These are phyloP conservation scores for Lactarius tabidus DNA, from an alignment of 768 basidiomycete species.

Conservation along the genomic window DNA sequence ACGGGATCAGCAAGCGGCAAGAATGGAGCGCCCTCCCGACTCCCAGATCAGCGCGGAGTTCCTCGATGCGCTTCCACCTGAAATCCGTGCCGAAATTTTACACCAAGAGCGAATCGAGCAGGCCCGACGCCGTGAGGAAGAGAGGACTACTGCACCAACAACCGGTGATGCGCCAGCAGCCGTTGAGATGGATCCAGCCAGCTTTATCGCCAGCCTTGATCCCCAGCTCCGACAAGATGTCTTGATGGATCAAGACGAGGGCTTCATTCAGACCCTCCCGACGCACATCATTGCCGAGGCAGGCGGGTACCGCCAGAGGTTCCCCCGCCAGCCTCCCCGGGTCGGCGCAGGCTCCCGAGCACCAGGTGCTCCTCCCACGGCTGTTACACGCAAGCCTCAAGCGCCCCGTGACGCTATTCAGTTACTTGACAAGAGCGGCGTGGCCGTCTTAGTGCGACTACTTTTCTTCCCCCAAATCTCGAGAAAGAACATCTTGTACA, in stretches of 20 bases:
- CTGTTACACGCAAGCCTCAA: conserved; percentile 46
- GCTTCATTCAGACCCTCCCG: conserved; percentile 75
- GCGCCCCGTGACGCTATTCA: conserved; percentile 84
- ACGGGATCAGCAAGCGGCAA: conserved; percentile 80
- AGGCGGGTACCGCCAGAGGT: conserved; percentile 61
- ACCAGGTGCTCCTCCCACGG: conserved; percentile 22
- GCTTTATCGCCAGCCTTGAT: conserved; percentile 89
- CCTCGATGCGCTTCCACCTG: conserved; percentile 91
- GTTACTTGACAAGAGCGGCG: conserved; percentile 83
- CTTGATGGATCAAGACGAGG: conserved; percentile 83
- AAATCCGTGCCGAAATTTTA: conserved; percentile 94
- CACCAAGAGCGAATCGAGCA: conserved; percentile 91
- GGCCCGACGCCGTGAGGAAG: conserved; percentile 47
- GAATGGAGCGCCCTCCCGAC: conserved; percentile 68
- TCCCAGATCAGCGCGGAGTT: conserved; percentile 94
- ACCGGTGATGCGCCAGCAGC: conserved; percentile 38
- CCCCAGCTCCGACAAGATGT: conserved; percentile 88
- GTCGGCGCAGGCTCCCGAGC: conserved; percentile 19
- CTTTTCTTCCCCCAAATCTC: conserved; percentile 95
- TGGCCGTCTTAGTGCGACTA: conserved; percentile 85
- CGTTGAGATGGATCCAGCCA: conserved; percentile 78
- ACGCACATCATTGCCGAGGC: conserved; percentile 86
- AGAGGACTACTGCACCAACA: conserved; percentile 35
- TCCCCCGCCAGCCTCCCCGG: conserved; percentile 16
- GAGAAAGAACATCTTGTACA: conserved; percentile 79